phyloP scores from a whole-genome alignment of 2,329 filamentous ascomycete species.

The Alternaria solani region DNA sequence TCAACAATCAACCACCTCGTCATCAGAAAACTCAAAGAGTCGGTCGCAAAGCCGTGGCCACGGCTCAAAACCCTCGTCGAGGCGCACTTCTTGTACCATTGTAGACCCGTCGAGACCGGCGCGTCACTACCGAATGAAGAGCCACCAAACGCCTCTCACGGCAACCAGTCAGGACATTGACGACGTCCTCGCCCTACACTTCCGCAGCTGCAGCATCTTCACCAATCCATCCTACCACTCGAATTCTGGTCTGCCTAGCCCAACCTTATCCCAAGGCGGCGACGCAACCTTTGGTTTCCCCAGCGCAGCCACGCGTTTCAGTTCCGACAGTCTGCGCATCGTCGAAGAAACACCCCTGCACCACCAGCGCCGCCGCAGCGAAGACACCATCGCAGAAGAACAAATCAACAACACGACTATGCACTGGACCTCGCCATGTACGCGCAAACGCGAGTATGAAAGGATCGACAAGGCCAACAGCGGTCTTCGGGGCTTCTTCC shows the following conservation, averaged over 20 bases:
- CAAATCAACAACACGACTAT: constrained; percentile 38
- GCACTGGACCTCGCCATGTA: constrained; percentile 50
- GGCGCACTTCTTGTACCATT: constrained; percentile 46
- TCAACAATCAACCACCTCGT: constrained; percentile 41
- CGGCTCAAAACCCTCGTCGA: constrained; percentile 46
- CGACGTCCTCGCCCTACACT: constrained; percentile 51
- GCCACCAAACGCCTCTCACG: constrained; percentile 38
- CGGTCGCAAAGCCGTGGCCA: constrained; percentile 37
- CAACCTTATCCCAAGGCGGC: constrained; percentile 28
- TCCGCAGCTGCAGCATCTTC: constrained; percentile 50
- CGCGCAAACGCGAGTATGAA: constrained; percentile 47
- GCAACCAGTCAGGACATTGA: constrained; percentile 45
- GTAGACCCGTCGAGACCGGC: constrained; percentile 46
- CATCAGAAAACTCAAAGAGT: constrained; percentile 40
- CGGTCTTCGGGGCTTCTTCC: constrained; percentile 47
- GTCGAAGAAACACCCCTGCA: constrained; percentile 18
- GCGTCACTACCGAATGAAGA: constrained; percentile 47
- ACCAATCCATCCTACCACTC: constrained; percentile 42
- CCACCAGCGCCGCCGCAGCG: background rate
- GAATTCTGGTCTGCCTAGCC: constrained; percentile 29
- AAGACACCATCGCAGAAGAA: constrained; percentile 16
- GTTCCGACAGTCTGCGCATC: constrained; percentile 25
- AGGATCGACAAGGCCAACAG: constrained; percentile 49
- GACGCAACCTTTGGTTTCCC: constrained; percentile 18
- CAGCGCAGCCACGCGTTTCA: constrained; percentile 24